Percentiles rank a stretch among this genome's conserved stretches.
Conservation (phyloP, 78 protist genomes). For the Trichosphaerium sp. region DNA sequence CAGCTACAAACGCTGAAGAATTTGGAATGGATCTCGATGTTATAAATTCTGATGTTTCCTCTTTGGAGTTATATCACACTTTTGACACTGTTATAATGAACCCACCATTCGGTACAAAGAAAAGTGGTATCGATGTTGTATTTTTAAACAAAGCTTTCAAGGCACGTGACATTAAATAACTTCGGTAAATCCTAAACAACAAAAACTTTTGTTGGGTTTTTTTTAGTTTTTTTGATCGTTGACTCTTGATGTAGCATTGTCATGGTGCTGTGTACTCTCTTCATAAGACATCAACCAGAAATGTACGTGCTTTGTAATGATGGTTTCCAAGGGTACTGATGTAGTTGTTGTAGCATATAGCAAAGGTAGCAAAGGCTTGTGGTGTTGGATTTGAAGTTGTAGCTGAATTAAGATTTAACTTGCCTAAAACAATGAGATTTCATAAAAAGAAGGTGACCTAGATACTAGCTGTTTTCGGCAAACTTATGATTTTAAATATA, state of each 20-base stretch:
- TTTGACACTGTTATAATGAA: conserved; percentile 53
- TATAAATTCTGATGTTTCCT: not conserved
- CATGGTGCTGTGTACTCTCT: conserved; percentile 32
- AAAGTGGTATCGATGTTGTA: conserved; percentile 36
- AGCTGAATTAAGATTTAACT: conserved; percentile 31
- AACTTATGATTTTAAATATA: no score
- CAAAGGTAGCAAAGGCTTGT: not conserved
- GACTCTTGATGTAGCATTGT: no score
- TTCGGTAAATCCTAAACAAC: not conserved
- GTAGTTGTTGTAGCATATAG: conserved; percentile 1
- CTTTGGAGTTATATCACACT: not conserved
- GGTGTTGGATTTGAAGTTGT: conserved; percentile 11
- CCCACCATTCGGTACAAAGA: conserved; percentile 70
- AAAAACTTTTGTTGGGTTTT: not conserved
- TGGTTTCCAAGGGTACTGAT: not conserved
- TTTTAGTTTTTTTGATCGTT: not conserved
- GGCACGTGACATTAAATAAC: not conserved
- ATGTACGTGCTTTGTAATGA: not conserved
- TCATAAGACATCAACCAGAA: conserved; percentile 27
- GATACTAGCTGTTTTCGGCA: not conserved
- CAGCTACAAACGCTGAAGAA: conserved; percentile 8
- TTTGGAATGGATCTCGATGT: conserved; percentile 11
- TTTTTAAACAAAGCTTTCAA: conserved; percentile 23
- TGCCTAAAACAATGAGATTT: conserved; percentile 20
- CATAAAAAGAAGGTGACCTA: conserved; percentile 12